Evolutionary conservation across 2,329 filamentous ascomycete genomes (phyloP), one percentile per base, ranked within the genome.

Genomic region (Cordyceps javanica): DNA sequence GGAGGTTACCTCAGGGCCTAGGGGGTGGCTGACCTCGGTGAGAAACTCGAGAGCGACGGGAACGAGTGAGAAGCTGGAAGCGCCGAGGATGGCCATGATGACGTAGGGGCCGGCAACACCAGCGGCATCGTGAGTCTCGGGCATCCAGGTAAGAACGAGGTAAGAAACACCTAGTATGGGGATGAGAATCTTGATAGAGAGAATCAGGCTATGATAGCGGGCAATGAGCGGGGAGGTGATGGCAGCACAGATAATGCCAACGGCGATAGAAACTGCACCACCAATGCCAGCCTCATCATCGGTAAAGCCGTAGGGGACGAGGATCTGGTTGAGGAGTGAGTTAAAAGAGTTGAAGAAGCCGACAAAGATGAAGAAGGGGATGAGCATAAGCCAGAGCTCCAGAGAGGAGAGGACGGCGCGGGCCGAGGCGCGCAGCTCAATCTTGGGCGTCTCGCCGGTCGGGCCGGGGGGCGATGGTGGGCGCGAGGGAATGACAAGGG

Each of bases 311-410:
- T 97, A 93, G 0, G 94, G 94, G 39, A 83, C 77, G 62, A 97
- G 82, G 69, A 97, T 90, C 69, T 97, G 93, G 75, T 93, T 96
- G 10, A 97, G 80, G 1, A 97, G 82, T 2, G 89, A 89, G 51
- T 91, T 95, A 63, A 92, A 78, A 63, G 88, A 88, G 79, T 97
- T 97, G 85, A 99, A 99, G 75, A 94, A 87, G 65, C 89, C 91
- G 60, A 96, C 90, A 71, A 91, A 96, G 65, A 92, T 73, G 62
- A 82, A 75, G 73, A 93, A 97, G n/a, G 92, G 87, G 60, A 92
- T 66, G 60, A 92, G 76, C 62, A 97, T 73, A 61, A 96, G 81
- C 81, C 86, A 96, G 72, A 96, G 88, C 68, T 93, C 87, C 19
- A 82, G 76, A 5, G 84, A 89, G 32, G 67, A 69, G 25, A 62